These are phyloP conservation scores for Phytopythium mirpurense DNA, from an alignment of 352 stramenopile genomes.

Conservation along the genomic window DNA sequence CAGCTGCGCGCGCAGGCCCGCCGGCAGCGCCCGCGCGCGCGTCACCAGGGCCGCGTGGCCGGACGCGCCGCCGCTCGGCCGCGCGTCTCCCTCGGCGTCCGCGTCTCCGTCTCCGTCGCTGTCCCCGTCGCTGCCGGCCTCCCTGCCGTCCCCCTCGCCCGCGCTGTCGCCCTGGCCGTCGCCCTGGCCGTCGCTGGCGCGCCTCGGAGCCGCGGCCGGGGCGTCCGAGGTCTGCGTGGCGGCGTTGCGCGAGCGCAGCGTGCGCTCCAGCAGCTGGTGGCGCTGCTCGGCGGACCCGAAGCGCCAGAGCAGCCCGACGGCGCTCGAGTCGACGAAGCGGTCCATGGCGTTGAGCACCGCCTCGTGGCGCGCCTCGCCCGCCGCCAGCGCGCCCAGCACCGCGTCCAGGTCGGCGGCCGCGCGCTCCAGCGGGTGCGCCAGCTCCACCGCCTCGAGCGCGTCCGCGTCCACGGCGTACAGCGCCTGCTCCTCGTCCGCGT, in stretches of 20 bases:
- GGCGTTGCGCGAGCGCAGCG: slow-evolving; percentile 34
- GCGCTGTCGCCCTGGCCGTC: background rate
- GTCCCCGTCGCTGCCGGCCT: no score
- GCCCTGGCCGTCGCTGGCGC: background rate
- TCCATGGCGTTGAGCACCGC: slow-evolving; percentile 50
- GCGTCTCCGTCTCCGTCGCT: background rate
- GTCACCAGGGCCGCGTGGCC: slow-evolving; percentile 20
- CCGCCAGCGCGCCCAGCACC: slow-evolving; percentile 38
- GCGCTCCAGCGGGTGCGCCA: slow-evolving; percentile 46
- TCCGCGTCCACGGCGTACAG: slow-evolving; percentile 32
- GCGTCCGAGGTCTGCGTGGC: slow-evolving; percentile 29
- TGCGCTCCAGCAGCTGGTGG: slow-evolving; percentile 48
- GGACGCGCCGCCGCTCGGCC: slow-evolving; percentile 11
- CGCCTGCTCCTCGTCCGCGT: background rate
- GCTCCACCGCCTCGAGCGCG: slow-evolving; percentile 24
- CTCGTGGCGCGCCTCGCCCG: slow-evolving; percentile 34
- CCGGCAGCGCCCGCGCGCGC: slow-evolving; percentile 24
- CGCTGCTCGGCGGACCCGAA: slow-evolving; percentile 47
- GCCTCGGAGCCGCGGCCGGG: no score
- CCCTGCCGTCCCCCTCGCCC: slow-evolving; percentile 7
- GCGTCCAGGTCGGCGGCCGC: slow-evolving; percentile 52
- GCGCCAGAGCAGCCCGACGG: slow-evolving; percentile 60
- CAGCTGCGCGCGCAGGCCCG: slow-evolving; percentile 45
- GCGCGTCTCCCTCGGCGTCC: background rate
- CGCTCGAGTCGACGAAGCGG: slow-evolving; percentile 62